Conservation (phyloP, 441 rosid genomes). For the Mallotus repandus region DNA sequence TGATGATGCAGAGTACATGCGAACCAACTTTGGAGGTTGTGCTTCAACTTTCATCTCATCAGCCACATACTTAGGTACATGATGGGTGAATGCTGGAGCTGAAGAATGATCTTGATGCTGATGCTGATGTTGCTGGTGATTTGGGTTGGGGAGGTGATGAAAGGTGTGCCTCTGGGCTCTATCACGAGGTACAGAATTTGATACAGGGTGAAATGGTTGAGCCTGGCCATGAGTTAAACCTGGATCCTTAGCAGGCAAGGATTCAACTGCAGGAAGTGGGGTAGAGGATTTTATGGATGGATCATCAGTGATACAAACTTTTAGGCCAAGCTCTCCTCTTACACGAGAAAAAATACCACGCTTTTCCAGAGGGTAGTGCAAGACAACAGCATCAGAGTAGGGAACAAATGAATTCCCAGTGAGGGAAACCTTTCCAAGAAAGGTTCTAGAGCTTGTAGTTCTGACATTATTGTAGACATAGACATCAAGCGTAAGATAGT, state of each 20-base stretch:
- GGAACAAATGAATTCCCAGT: constrained; percentile 85
- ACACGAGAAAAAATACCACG: constrained; percentile 88
- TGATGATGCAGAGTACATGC: constrained; percentile 60
- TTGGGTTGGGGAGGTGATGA: constrained; percentile 69
- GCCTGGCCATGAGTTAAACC: constrained; percentile 24
- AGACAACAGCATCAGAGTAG: constrained; percentile 75
- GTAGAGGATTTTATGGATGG: constrained; percentile 63
- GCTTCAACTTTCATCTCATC: constrained; percentile 68
- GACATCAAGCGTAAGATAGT: constrained; percentile 72
- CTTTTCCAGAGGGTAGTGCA: constrained; percentile 86
- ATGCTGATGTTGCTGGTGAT: constrained; percentile 31
- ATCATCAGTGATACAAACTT: constrained; percentile 74
- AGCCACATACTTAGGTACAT: constrained; percentile 54
- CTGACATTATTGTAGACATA: constrained; percentile 55
- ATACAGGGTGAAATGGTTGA: constrained; percentile 23
- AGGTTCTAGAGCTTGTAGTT: constrained; percentile 63
- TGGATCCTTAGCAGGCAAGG: constrained; percentile 30
- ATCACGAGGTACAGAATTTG: constrained; percentile 29
- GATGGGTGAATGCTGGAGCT: constrained; percentile 47
- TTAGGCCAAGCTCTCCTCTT: constrained; percentile 88
- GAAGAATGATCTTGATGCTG: constrained; percentile 41
- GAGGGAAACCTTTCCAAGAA: constrained; percentile 80
- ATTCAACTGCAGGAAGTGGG: constrained; percentile 38
- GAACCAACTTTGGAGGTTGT: constrained; percentile 66
- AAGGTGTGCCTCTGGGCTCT: constrained; percentile 58